Base-by-base conservation (phyloP, 495 filamentous ascomycete species). In the Penicillium dipodomyicola region DNA sequence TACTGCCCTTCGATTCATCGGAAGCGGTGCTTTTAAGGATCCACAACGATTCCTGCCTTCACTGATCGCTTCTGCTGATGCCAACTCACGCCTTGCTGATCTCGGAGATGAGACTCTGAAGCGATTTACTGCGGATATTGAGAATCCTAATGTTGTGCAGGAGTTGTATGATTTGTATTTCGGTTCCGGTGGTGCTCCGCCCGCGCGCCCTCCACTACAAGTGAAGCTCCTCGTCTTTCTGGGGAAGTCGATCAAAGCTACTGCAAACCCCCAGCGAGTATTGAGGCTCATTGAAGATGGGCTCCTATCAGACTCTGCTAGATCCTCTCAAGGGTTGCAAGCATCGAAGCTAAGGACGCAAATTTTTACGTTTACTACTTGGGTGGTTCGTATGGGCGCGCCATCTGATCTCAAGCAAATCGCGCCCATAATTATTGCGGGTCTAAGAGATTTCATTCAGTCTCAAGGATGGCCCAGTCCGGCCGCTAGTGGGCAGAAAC, bases 331-430 rank as follows among this genome's bases (percentile, higher is more conserved):
- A 49, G 87, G 87, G 2, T 71, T 89, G n/a, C 88, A 91, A 67
- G 82, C 81, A 6, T 79, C 82, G 10, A 90, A 89, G 63, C 74
- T 97, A 14, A 82, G 90, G 54, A 84, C 86, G 45, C 90, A 92
- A 25, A 82, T 95, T n/a, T 92, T 97, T 65, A 84, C 84, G 42
- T 95, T 91, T 63, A 87, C 92, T 29, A 91, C 90, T 43, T 96
- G 92, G 86, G 84, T 92, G 20, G 89, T 91, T 7, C 82, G 87
- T 43, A 88, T 90, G 64, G 89, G 84, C 22, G 82, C 84, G 11
- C 69, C 73, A 9, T 76, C 74, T 15, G 79, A 83, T 43, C 72
- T 88, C 10, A 78, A 81, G 51, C 67, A 72, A 19, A 85, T 96
- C 55, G 88, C 88, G 2, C 79, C 85, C 2, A 81, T 80, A 35